A percentile compares a stretch with the other conserved stretches of the same genome.
phyloP scores from a whole-genome alignment of 1,284 basidiomycete species.

The Sutorius eximius region DNA sequence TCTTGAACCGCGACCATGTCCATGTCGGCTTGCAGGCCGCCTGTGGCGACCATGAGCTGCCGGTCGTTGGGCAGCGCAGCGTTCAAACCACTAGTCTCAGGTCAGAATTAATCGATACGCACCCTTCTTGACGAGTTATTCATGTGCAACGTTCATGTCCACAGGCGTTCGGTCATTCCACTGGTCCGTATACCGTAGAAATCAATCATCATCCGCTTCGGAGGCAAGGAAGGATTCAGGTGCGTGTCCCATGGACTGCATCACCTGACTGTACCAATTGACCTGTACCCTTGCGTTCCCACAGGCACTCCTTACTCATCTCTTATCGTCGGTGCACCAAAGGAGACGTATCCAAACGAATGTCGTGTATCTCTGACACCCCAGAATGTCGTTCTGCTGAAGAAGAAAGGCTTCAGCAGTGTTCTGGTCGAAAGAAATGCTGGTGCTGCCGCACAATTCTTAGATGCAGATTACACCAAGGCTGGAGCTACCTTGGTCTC shows the following conservation, averaged over 20 bases:
- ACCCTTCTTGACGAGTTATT: constrained; percentile 1
- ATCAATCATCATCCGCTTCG: constrained; percentile 10
- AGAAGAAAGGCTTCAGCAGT: constrained; percentile 77
- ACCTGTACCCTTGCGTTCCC: constrained; percentile 1
- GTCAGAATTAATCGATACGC: constrained; percentile 13
- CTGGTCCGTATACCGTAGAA: constrained; percentile 28
- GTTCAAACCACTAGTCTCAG: constrained; percentile 25
- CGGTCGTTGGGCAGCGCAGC: constrained; percentile 18
- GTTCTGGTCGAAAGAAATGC: constrained; percentile 75
- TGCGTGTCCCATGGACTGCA: constrained; percentile 11
- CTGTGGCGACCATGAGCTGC: constrained; percentile 22
- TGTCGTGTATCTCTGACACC: constrained; percentile 79
- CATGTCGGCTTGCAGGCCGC: constrained; percentile 34
- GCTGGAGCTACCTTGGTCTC: constrained; percentile 78
- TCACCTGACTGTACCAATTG: background rate
- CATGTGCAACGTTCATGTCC: constrained; percentile 2
- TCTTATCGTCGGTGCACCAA: constrained; percentile 75
- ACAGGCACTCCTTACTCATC: constrained; percentile 68
- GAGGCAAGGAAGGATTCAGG: constrained; percentile 29
- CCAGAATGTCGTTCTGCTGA: constrained; percentile 66
- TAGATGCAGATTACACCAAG: constrained; percentile 72
- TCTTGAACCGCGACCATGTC: constrained; percentile 33
- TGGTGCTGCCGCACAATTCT: constrained; percentile 71
- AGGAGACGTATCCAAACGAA: constrained; percentile 74
- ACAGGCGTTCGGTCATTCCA: constrained; percentile 35